Evolutionary conservation across 1,139 yeast species (phyloP).

Genomic region (Kodamaea alishanica): DNA sequence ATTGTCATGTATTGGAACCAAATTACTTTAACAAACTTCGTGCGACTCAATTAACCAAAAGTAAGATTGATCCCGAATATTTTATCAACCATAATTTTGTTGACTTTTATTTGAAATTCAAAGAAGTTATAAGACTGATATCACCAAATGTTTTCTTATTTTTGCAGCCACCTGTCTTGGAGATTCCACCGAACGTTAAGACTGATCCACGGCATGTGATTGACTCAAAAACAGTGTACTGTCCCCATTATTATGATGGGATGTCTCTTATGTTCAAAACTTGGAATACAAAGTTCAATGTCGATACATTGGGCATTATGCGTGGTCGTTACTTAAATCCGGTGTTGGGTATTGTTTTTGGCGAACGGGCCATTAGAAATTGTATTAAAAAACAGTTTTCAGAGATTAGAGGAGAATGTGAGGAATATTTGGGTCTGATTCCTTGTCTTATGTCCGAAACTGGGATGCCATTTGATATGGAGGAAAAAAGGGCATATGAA

Average conservation of each 20-base stretch:
- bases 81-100: slow-evolving; percentile 64
- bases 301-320: slow-evolving; percentile 88
- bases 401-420: slow-evolving; percentile 63
- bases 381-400: slow-evolving; percentile 64
- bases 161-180: slow-evolving; percentile 81
- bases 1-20: not conserved
- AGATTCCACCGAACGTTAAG: slow-evolving; percentile 67
- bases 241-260: slow-evolving; percentile 93
- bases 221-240: slow-evolving; percentile 64
- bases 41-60: slow-evolving; percentile 5
- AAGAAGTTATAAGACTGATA: slow-evolving; percentile 44
- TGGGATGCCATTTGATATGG: slow-evolving; percentile 98
- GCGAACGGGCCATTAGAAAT: slow-evolving; percentile 72
- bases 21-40: slow-evolving; percentile 1
- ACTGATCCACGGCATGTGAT: slow-evolving; percentile 47
- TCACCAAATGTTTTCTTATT: slow-evolving; percentile 52
- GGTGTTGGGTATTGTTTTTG: slow-evolving; percentile 71
- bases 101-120: slow-evolving; percentile 52
- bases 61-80: slow-evolving; percentile 47
- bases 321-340: slow-evolving; percentile 75
- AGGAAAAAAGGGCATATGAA: slow-evolving; percentile 61
- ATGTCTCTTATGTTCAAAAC: slow-evolving; percentile 85
- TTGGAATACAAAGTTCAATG: slow-evolving; percentile 75
- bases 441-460: slow-evolving; percentile 86
- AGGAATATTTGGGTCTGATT: slow-evolving; percentile 52